A percentile compares a stretch with the other conserved stretches of the same genome.
These are phyloP conservation scores for Plasmodiophora brassicae DNA, from an alignment of 208 protist genomes.

Conservation along the genomic window DNA sequence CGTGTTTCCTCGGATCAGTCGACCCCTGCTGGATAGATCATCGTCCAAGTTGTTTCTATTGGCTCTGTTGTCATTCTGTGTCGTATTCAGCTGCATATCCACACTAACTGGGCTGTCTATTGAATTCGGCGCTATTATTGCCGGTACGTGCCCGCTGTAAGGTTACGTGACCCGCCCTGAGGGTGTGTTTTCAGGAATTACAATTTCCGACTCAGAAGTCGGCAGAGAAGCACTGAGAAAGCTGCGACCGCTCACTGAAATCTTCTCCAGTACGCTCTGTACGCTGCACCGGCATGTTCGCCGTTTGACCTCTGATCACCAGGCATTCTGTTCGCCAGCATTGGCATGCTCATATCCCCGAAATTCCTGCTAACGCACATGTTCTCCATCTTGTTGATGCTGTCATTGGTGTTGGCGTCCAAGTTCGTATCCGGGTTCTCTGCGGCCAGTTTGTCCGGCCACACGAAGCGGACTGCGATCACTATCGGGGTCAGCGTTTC, in stretches of 20 bases:
- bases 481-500: not conserved
- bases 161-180: too few species aligned
- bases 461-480: not conserved
- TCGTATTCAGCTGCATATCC: constrained; percentile 14
- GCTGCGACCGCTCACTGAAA: not conserved
- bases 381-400: not conserved
- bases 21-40: not conserved
- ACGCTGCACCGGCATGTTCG: too few species aligned
- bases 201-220: not conserved
- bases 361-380: not conserved
- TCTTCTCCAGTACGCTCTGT: not conserved
- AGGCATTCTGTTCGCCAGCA: constrained; percentile 26
- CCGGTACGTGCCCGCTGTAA: too few species aligned
- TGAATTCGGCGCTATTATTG: constrained; percentile 11
- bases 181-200: constrained; percentile 8
- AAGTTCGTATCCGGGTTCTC: constrained; percentile 15
- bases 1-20: not conserved
- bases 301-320: too few species aligned
- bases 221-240: not conserved
- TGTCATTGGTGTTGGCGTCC: not conserved
- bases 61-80: not conserved
- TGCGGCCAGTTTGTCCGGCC: not conserved
- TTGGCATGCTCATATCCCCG: constrained; percentile 10
- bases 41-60: constrained; percentile 23
- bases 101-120: not conserved